A percentile compares a stretch with the other conserved stretches of the same genome.
Conservation (phyloP, 768 basidiomycete species). For the Suillus brevipes region DNA sequence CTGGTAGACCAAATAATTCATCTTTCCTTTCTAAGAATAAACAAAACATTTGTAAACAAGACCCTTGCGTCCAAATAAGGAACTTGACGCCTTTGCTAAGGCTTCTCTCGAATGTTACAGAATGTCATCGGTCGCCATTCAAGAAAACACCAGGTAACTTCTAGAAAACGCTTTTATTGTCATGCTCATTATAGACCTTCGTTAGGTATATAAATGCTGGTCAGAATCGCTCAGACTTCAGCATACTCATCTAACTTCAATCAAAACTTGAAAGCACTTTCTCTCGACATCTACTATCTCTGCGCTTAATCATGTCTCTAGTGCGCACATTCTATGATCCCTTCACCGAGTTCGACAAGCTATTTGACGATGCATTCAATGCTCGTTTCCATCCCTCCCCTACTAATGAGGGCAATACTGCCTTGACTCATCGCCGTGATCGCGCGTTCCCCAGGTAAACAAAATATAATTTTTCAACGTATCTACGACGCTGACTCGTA, state of each 20-base stretch:
- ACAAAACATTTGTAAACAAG: background rate
- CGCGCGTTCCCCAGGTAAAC: conserved; percentile 30
- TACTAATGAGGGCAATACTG: conserved; percentile 13
- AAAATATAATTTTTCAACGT: background rate
- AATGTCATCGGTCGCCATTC: background rate
- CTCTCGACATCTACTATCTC: background rate
- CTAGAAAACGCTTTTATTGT: background rate
- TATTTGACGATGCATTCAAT: conserved; percentile 39
- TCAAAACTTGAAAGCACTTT: background rate
- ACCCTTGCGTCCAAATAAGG: background rate
- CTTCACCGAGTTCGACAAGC: conserved; percentile 41
- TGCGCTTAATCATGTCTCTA: conserved; percentile 22
- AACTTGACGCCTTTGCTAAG: background rate
- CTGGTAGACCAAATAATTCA: no score
- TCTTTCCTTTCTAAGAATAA: background rate
- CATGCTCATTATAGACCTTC: background rate
- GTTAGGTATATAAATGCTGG: background rate
- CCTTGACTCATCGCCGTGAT: conserved; percentile 1
- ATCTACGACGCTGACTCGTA: background rate
- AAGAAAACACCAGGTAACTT: background rate
- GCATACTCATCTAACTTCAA: background rate
- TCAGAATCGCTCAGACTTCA: background rate
- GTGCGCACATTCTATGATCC: conserved; percentile 36
- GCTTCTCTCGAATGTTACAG: background rate
- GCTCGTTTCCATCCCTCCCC: conserved; percentile 23